Percentiles rank a stretch among this genome's conserved stretches.
Conservation (phyloP, 2,329 filamentous ascomycete species). For the Phoma sp. region DNA sequence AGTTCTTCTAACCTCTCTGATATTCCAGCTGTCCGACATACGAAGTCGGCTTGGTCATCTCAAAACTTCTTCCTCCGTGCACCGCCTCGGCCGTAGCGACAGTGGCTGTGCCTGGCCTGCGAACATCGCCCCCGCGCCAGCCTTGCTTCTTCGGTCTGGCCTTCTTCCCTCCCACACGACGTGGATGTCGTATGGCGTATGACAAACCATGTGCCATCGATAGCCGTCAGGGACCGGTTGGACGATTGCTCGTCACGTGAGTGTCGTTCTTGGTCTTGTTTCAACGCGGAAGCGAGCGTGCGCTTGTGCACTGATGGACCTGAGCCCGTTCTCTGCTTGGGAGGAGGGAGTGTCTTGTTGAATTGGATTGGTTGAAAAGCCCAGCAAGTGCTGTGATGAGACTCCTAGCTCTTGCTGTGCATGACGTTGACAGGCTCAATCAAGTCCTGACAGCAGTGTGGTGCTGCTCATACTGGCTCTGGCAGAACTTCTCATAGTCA, state of each 20-base stretch:
- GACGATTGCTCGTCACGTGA: neutral
- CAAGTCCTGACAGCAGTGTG: conserved; percentile 43
- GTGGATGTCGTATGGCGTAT: neutral
- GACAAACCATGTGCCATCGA: neutral
- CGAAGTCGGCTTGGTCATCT: neutral
- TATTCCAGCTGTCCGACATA: neutral
- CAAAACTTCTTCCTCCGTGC: neutral
- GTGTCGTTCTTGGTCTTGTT: neutral
- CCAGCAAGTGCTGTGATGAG: conserved; percentile 7
- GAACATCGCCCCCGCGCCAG: conserved; percentile 18
- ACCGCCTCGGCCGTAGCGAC: conserved; percentile 16
- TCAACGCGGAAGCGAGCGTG: neutral
- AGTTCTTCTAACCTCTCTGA: neutral
- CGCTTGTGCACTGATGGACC: neutral
- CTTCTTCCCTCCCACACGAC: neutral
- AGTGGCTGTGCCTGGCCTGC: conserved; percentile 23
- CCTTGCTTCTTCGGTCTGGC: conserved; percentile 20
- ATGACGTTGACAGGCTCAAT: conserved; percentile 7
- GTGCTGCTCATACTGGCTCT: conserved; percentile 40
- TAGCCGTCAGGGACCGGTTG: neutral
- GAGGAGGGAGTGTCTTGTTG: neutral
- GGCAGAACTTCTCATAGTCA: conserved; percentile 70
- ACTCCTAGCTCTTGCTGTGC: conserved; percentile 1
- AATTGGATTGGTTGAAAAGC: neutral
- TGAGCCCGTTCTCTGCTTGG: neutral